Percentiles rank a stretch among this genome's conserved stretches.
phyloP scores from a whole-genome alignment of 2,329 filamentous ascomycete genomes.

The Xylariaceae sp. region DNA sequence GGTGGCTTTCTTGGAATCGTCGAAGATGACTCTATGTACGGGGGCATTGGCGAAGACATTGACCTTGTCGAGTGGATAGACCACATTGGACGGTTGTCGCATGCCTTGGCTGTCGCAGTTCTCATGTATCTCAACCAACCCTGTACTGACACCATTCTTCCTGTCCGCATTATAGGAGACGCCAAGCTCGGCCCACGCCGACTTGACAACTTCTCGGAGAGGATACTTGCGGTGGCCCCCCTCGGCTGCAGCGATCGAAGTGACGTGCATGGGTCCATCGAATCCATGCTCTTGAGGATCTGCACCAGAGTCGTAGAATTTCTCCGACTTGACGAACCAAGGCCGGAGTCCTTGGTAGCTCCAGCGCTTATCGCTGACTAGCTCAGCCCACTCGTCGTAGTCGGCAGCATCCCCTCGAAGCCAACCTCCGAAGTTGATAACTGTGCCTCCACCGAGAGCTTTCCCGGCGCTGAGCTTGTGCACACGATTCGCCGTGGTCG shows the following conservation, averaged over 20 bases:
- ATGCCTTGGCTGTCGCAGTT: conserved; percentile 17
- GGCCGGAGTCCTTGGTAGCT: conserved; percentile 42
- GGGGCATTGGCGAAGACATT: conserved; percentile 21
- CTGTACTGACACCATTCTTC: conserved; percentile 30
- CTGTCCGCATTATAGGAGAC: conserved; percentile 26
- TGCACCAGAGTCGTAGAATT: conserved; percentile 29
- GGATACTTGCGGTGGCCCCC: conserved; percentile 31
- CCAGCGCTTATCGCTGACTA: conserved; percentile 33
- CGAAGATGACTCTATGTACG: conserved; percentile 7
- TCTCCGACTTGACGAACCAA: conserved; percentile 40
- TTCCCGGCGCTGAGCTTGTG: conserved; percentile 23
- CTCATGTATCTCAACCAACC: conserved; percentile 32
- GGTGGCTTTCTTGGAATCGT: conserved; percentile 30
- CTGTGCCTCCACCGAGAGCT: conserved; percentile 25
- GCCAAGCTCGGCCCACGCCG: conserved; percentile 33
- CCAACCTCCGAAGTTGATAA: conserved; percentile 29
- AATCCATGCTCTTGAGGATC: conserved; percentile 26
- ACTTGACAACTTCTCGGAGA: conserved; percentile 27
- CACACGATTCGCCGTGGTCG: conserved; percentile 16
- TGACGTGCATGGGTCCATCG: conserved; percentile 27
- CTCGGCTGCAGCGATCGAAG: conserved; percentile 21
- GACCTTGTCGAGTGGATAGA: conserved; percentile 21
- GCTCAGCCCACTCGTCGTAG: conserved; percentile 26
- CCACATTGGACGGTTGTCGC: conserved; percentile 22
- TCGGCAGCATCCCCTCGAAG: conserved; percentile 25